Evolutionary conservation across 768 basidiomycete genomes (phyloP).

Genomic region (Termitomyces sp.): DNA sequence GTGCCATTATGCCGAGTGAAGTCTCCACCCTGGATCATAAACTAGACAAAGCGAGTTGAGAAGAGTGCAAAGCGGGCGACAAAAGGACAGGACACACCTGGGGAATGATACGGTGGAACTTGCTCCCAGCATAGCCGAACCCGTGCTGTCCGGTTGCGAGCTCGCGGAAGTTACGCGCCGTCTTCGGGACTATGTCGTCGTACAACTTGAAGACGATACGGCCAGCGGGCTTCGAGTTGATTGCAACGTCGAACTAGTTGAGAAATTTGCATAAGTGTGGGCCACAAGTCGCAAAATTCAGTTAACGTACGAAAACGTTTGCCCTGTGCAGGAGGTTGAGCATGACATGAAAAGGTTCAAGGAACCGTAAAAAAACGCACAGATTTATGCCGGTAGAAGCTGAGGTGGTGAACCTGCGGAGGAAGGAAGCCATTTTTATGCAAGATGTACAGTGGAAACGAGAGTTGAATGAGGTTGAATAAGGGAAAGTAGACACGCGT

Average conservation of each 20-base stretch:
- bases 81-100: slow-evolving; percentile 33
- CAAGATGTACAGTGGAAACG: not conserved
- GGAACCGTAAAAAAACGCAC: slow-evolving; percentile 25
- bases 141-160: slow-evolving; percentile 65
- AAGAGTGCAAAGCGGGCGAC: not conserved
- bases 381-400: slow-evolving; percentile 37
- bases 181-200: slow-evolving; percentile 81
- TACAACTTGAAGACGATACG: slow-evolving; percentile 82
- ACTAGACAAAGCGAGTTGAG: slow-evolving; percentile 30
- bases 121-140: slow-evolving; percentile 67
- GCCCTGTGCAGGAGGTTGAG: slow-evolving; percentile 21
- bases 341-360: not conserved
- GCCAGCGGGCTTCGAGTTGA: slow-evolving; percentile 57
- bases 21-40: slow-evolving; percentile 89
- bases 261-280: not conserved
- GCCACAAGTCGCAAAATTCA: not conserved
- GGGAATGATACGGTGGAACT: slow-evolving; percentile 75
- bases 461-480: not conserved
- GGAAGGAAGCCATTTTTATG: slow-evolving; percentile 42
- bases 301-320: slow-evolving; percentile 34
- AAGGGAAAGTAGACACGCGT: not conserved
- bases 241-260: slow-evolving; percentile 58
- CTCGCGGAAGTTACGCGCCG: slow-evolving; percentile 78
- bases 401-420: slow-evolving; percentile 49
- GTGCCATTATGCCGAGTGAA: slow-evolving; percentile 75